These are phyloP conservation scores for Neodidymelliopsis sp. DNA, from an alignment of 2,329 filamentous ascomycete genomes.

Conservation along the genomic window DNA sequence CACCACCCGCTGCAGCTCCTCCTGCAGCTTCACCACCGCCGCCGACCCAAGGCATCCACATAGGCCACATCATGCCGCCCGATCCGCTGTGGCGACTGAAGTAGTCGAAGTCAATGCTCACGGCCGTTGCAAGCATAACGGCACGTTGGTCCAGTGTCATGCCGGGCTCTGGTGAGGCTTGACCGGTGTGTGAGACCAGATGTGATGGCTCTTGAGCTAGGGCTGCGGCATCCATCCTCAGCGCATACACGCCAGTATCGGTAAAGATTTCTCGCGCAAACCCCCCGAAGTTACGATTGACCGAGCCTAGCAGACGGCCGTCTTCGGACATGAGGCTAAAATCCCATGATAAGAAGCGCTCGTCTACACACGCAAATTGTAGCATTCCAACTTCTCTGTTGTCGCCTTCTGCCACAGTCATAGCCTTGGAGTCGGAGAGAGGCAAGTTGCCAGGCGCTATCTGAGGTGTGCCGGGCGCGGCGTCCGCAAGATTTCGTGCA, in stretches of 20 bases:
- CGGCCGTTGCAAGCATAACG: constrained; percentile 71
- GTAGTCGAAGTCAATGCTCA: constrained; percentile 72
- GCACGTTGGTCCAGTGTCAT: constrained; percentile 73
- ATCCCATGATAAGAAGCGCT: constrained; percentile 70
- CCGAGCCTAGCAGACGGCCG: constrained; percentile 62
- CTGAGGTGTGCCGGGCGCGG: constrained; percentile 47
- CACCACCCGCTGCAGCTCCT: constrained; percentile 52
- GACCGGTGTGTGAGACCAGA: constrained; percentile 49
- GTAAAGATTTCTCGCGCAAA: constrained; percentile 71
- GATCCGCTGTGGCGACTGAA: constrained; percentile 66
- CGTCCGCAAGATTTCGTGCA: constrained; percentile 56
- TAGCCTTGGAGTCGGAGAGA: constrained; percentile 58
- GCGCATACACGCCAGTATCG: constrained; percentile 69
- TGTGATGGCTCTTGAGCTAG: constrained; percentile 50
- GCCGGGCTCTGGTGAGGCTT: constrained; percentile 47
- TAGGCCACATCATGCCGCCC: constrained; percentile 52
- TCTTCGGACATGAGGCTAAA: constrained; percentile 65
- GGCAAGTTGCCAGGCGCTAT: constrained; percentile 55
- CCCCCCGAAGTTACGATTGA: constrained; percentile 69
- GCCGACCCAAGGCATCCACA: constrained; percentile 63
- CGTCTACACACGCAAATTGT: constrained; percentile 69
- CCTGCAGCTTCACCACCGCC: constrained; percentile 40
- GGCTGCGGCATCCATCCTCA: constrained; percentile 68
- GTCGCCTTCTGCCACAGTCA: constrained; percentile 51
- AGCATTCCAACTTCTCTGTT: constrained; percentile 55